Percentiles rank a stretch among this genome's conserved stretches.
phyloP scores from a whole-genome alignment of 2,329 filamentous ascomycete species.

The Dothideomycetidae sp. region DNA sequence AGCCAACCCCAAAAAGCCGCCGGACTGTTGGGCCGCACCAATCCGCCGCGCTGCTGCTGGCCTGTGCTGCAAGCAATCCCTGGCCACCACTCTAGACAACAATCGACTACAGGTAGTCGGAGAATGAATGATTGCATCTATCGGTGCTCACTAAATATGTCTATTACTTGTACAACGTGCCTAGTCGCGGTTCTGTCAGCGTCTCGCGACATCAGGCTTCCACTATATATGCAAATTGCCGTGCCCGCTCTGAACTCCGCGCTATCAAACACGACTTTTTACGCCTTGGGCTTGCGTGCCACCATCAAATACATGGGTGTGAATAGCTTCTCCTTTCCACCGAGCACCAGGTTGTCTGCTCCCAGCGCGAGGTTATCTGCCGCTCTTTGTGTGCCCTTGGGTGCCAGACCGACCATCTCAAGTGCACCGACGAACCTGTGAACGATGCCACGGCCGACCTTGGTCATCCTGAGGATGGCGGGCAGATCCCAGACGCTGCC shows the following conservation, averaged over 20 bases:
- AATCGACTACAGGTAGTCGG: too few species aligned
- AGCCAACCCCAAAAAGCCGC: neutral
- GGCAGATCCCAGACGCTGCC: slow-evolving; percentile 65
- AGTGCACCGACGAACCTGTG: slow-evolving; percentile 65
- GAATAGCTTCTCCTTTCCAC: slow-evolving; percentile 80
- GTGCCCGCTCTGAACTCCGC: too few species aligned
- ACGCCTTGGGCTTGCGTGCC: slow-evolving; percentile 58
- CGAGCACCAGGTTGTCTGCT: slow-evolving; percentile 73
- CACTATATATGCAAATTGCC: too few species aligned
- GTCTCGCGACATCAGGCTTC: too few species aligned
- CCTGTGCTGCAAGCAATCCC: too few species aligned
- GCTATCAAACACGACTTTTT: too few species aligned
- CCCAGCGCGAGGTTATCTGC: slow-evolving; percentile 73
- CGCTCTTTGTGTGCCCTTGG: slow-evolving; percentile 82
- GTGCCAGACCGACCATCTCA: slow-evolving; percentile 62
- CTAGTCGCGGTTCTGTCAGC: too few species aligned
- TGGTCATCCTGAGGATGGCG: slow-evolving; percentile 80
- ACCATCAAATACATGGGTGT: slow-evolving; percentile 98
- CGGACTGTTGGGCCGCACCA: neutral
- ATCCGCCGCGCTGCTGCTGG: neutral
- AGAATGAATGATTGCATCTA: too few species aligned
- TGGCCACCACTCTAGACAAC: too few species aligned
- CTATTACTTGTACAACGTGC: too few species aligned
- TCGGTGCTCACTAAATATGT: too few species aligned
- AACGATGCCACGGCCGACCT: slow-evolving; percentile 57